Evolutionary conservation across 139 green algal species (phyloP), one percentile per base, ranked within the genome.

Genomic region (Choricystis sp.): DNA sequence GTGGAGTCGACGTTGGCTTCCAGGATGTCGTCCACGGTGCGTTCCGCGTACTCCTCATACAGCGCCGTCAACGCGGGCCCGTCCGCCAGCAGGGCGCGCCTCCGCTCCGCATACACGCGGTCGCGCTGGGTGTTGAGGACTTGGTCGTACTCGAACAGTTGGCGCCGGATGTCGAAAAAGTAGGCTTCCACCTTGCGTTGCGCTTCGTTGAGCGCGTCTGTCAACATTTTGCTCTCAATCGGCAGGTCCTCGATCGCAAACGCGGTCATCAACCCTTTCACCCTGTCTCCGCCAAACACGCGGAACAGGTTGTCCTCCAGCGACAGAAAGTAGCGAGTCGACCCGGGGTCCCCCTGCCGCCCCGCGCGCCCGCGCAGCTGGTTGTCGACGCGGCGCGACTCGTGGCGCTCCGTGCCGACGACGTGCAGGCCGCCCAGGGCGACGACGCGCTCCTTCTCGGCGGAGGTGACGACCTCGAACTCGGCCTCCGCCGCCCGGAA

Each of bases 101-200:
- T 69, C 20, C 93, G 79, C 71, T 96, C 87, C 0, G 72, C 66
- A 71, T 99, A 98, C 23, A 98, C 75, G 65, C 88, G 85, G 65
- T 95, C 89, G 49, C 92, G 80, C 83, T 98, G 92, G 9, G 83
- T 95, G 85, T 98, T 99, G 22, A 98, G 76, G 67, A 98, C 91
- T 74, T 96, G 77, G 73, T 97, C 90, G 69, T 97, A 97, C 64
- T 97, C 90, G 63, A 96, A 97, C 59, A 97, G 83, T 71, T 91
- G 83, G 81, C 94, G 94, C 63, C 93, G 82, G 66, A 95, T 94
- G 79, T 99, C 93, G 68, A 94, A 98, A 72, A 97, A 99, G 78
- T 97, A 99, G 19, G 79, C 77, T 81, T 99, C 90, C 16, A 93
- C 90, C 68, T 96, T 93, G 70, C 88, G 88, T 81, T 99, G 93